These are phyloP conservation scores for Filosporella fistucella DNA, from an alignment of 495 filamentous ascomycete species.

Conservation along the genomic window DNA sequence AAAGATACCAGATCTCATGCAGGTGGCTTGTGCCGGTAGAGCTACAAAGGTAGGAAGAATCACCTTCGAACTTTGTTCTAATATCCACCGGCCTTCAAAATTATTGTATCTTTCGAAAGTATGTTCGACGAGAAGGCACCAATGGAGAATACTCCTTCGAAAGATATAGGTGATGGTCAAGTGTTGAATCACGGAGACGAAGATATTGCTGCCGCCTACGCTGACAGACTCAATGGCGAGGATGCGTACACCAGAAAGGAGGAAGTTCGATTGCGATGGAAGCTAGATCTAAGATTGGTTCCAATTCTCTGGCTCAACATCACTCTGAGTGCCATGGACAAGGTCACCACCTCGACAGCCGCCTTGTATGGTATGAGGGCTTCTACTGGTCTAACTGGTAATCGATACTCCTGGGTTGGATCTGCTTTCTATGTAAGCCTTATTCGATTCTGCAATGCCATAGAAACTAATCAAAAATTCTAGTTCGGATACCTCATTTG, in stretches of 20 bases:
- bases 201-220: slow-evolving; percentile 10
- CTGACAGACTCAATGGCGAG: slow-evolving; percentile 4
- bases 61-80: no score
- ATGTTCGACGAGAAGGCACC: no score
- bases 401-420: slow-evolving; percentile 29
- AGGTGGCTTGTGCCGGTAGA: no score
- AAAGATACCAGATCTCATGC: no score
- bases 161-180: not conserved
- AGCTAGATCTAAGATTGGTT: slow-evolving; percentile 38
- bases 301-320: slow-evolving; percentile 35
- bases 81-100: no score
- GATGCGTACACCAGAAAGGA: slow-evolving; percentile 20
- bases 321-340: slow-evolving; percentile 29
- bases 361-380: slow-evolving; percentile 28
- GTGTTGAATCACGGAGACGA: slow-evolving; percentile 2
- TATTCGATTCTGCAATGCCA: not conserved
- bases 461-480: not conserved
- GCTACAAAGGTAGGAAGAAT: no score
- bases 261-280: slow-evolving; percentile 34
- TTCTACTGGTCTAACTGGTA: slow-evolving; percentile 26
- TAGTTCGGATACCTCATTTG: slow-evolving; percentile 53
- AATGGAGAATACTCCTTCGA: no score
- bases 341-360: slow-evolving; percentile 31
- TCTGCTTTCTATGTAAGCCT: slow-evolving; percentile 24
- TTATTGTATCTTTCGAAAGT: no score